These are phyloP conservation scores for Pestalotiopsis sp. DNA, from an alignment of 2,329 filamentous ascomycete genomes.

Conservation along the genomic window DNA sequence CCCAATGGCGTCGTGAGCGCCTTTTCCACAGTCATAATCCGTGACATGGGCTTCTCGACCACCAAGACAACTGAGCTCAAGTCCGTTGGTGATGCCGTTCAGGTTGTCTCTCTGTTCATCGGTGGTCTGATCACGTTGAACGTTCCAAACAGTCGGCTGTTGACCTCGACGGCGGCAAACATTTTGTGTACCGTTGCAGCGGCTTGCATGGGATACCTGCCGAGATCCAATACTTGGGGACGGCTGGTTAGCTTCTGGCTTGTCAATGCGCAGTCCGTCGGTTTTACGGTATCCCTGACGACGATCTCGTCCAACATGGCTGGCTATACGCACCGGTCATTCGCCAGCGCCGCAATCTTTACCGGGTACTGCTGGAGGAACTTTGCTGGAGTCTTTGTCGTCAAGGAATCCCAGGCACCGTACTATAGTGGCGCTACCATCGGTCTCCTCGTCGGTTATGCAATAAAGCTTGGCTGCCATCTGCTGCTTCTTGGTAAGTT, in stretches of 20 bases:
- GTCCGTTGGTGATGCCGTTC: slow-evolving; percentile 49
- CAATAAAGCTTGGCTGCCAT: slow-evolving; percentile 37
- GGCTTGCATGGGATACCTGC: slow-evolving; percentile 52
- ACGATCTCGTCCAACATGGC: slow-evolving; percentile 35
- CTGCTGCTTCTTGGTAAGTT: slow-evolving; percentile 32
- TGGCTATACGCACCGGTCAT: slow-evolving; percentile 34
- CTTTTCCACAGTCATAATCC: slow-evolving; percentile 6
- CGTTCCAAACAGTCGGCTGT: slow-evolving; percentile 49
- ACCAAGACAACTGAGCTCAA: not conserved
- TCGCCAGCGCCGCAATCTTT: slow-evolving; percentile 32
- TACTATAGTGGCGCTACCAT: slow-evolving; percentile 33
- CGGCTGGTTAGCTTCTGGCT: slow-evolving; percentile 58
- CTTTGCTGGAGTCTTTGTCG: slow-evolving; percentile 37
- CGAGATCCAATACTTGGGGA: slow-evolving; percentile 51
- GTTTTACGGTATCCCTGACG: slow-evolving; percentile 33
- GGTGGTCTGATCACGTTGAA: slow-evolving; percentile 53
- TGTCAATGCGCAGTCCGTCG: slow-evolving; percentile 31
- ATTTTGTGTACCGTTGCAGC: slow-evolving; percentile 53
- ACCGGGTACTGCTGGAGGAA: slow-evolving; percentile 39
- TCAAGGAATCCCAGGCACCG: slow-evolving; percentile 33
- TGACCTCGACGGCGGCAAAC: slow-evolving; percentile 57
- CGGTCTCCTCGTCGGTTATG: slow-evolving; percentile 39
- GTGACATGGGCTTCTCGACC: slow-evolving; percentile 10
- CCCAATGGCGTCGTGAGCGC: slow-evolving; percentile 48
- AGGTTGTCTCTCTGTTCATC: slow-evolving; percentile 51